These are phyloP conservation scores for Boletus speciosus DNA, from an alignment of 768 basidiomycete genomes.

Conservation along the genomic window DNA sequence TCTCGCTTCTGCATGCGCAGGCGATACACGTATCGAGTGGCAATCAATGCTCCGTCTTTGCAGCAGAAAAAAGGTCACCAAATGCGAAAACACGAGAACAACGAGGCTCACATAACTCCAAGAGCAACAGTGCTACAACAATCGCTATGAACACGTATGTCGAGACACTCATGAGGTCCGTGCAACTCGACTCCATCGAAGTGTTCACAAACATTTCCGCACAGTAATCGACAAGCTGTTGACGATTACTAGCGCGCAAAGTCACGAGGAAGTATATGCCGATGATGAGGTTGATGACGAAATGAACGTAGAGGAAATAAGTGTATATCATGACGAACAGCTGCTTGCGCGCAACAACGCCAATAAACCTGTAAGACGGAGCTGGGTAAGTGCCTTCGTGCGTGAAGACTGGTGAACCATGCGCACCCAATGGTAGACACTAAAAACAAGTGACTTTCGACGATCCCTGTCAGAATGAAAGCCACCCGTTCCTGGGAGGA, in stretches of 20 bases:
- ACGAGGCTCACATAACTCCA: conserved; percentile 53
- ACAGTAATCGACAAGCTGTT: conserved; percentile 44
- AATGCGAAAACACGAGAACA: background rate
- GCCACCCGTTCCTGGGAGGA: conserved; percentile 33
- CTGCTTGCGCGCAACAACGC: conserved; percentile 61
- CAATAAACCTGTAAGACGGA: conserved; percentile 47
- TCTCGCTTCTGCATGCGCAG: conserved; percentile 49
- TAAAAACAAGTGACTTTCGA: conserved; percentile 51
- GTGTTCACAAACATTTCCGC: conserved; percentile 40
- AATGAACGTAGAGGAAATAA: conserved; percentile 55
- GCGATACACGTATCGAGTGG: conserved; percentile 52
- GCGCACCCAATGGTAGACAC: conserved; percentile 56
- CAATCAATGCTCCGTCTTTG: conserved; percentile 51
- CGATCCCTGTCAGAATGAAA: conserved; percentile 49
- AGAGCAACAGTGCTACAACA: conserved; percentile 41
- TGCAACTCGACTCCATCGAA: conserved; percentile 44
- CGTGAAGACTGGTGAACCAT: background rate
- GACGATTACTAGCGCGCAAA: conserved; percentile 44
- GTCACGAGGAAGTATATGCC: conserved; percentile 50
- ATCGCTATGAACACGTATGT: conserved; percentile 46
- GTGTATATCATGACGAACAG: conserved; percentile 54
- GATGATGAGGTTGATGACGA: conserved; percentile 51
- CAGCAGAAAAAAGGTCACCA: conserved; percentile 3
- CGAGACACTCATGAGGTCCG: conserved; percentile 38
- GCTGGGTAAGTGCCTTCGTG: background rate